Percentiles rank a stretch among this genome's conserved stretches.
phyloP scores from a whole-genome alignment of 345 rosid species.

The Syzygium aqueum region DNA sequence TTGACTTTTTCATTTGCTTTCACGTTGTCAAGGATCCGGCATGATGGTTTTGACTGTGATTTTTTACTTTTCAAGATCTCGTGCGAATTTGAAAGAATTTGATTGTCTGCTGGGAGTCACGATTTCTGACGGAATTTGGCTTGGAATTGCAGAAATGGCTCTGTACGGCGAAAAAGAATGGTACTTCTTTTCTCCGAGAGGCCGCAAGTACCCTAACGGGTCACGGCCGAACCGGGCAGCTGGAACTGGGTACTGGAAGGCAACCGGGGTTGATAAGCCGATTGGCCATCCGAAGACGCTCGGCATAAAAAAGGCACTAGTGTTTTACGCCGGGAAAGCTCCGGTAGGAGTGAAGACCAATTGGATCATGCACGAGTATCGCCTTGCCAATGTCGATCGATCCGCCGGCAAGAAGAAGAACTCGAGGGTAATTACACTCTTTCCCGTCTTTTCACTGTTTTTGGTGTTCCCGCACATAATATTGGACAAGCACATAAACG shows the following conservation, averaged over 20 bases:
- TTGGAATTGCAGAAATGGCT: not conserved
- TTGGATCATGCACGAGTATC: slow-evolving; percentile 98
- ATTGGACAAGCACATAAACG: not conserved
- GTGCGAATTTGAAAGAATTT: not conserved
- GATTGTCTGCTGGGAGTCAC: not conserved
- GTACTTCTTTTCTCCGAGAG: not conserved
- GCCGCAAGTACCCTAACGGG: not conserved
- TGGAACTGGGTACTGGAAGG: not conserved
- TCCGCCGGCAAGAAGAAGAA: slow-evolving; percentile 49
- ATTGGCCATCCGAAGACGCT: slow-evolving; percentile 39
- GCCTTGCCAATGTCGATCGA: slow-evolving; percentile 76
- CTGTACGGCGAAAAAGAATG: not conserved
- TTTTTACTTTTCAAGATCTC: not conserved
- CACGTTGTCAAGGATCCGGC: not conserved
- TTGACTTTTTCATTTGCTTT: not conserved
- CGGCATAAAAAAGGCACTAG: slow-evolving; percentile 83
- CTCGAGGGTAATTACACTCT: slow-evolving; percentile 39
- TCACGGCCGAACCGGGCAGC: not conserved
- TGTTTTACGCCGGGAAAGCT: slow-evolving; percentile 86
- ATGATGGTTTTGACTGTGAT: not conserved
- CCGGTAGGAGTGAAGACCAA: slow-evolving; percentile 80
- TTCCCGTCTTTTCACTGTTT: not conserved
- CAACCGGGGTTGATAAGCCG: not conserved
- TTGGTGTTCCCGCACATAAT: not conserved
- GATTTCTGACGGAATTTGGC: not conserved